Conservation (phyloP, 768 basidiomycete genomes). For the Aureoboletus auriporus region DNA sequence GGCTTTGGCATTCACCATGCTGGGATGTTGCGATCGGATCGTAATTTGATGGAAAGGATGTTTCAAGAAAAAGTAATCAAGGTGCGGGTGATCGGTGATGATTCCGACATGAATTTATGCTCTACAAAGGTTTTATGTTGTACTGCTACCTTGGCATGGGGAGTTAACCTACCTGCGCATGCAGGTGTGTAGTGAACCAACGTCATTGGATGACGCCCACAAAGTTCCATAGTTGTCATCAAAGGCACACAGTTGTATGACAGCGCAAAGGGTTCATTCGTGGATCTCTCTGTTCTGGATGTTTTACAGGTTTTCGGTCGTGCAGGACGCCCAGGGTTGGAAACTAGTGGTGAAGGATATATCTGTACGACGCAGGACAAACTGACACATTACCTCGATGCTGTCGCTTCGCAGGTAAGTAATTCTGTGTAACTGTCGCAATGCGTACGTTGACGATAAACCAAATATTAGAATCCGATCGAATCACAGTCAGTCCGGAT, state of each 20-base stretch:
- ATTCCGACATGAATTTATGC: neutral
- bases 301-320: slow-evolving; percentile 97
- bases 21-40: slow-evolving; percentile 91
- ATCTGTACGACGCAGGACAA: slow-evolving; percentile 96
- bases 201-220: slow-evolving; percentile 4
- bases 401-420: slow-evolving; percentile 78
- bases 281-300: slow-evolving; percentile 90
- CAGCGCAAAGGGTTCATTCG: slow-evolving; percentile 82
- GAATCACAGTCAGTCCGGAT: slow-evolving; percentile 75
- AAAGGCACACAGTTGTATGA: slow-evolving; percentile 98
- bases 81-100: slow-evolving; percentile 37
- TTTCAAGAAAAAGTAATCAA: slow-evolving; percentile 91
- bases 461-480: slow-evolving; percentile 69
- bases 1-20: slow-evolving; percentile 99
- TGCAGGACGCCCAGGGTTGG: slow-evolving; percentile 84
- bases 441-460: neutral
- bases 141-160: slow-evolving; percentile 98
- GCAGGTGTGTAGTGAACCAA: slow-evolving; percentile 54
- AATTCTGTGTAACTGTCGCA: neutral
- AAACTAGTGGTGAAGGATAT: slow-evolving; percentile 93
- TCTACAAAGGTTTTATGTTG: slow-evolving; percentile 85
- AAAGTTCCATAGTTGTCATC: slow-evolving; percentile 64
- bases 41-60: slow-evolving; percentile 93
- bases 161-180: slow-evolving; percentile 97
- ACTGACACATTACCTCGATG: slow-evolving; percentile 84